Evolutionary conservation across 2,329 filamentous ascomycete species (phyloP), one percentile per base, ranked within the genome.

Genomic region (Penicillium sp.): DNA sequence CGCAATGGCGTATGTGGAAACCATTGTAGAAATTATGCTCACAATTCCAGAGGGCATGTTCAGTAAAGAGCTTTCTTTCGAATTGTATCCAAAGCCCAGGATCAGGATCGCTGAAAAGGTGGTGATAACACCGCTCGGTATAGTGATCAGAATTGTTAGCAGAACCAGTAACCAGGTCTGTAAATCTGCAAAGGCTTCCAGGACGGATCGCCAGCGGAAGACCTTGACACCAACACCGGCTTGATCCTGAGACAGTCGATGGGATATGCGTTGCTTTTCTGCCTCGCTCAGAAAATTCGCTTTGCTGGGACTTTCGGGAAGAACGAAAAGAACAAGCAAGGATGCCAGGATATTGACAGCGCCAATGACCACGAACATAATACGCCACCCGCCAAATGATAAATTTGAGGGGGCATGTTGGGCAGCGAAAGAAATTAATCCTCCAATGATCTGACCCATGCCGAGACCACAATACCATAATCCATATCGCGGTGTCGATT

Each of bases 11-110:
- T 72, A 72, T 0, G 72, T 69, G 1, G 70, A 62, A 0, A 74
- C 59, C 36, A 78, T 71, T 2, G 70, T 71, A 5, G 73, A 58
- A 26, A 71, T 26, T 32, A 74, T 70, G 20, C 59, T 66, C 7
- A 80, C 69, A 5, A 70, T 68, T 7, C 77, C 77, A 4, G 68
- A 69, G 0, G 78, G 78, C 23, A 76, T 75, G 18, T 73, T 75
- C n/a, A 80, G 63, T 21, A 80, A 61, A 1, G 76, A 71, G 10
- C 75, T 72, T 44, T 76, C 51, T 30, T 72, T 70, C 13, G 69
- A 64, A 1, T 68, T 71, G 53, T 77, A 79, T 6, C 76, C 77
- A 37, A 77, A 75, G 12, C 69, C 69, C 34, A 54, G 58, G 32
- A 69, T 69, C 12, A 80, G 68, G 8, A 76, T 77, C 2, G 71